Conservation (phyloP, 2,329 filamentous ascomycete genomes). For the Epichloe glyceriae region DNA sequence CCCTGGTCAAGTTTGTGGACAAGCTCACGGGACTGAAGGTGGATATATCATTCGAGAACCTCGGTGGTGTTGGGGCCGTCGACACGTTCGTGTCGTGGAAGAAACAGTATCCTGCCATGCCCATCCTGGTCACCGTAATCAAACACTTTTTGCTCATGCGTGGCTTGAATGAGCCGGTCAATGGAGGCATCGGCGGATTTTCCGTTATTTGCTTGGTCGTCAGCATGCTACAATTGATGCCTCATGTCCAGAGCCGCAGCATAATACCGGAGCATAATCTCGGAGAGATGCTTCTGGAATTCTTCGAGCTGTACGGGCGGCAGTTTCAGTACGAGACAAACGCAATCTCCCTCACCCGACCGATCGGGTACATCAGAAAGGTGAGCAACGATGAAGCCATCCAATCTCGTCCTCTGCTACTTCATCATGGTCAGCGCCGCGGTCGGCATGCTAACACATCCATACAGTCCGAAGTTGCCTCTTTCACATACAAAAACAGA, state of each 20-base stretch:
- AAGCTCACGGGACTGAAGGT: slow-evolving; percentile 65
- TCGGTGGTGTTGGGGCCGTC: slow-evolving; percentile 67
- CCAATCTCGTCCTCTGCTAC: not conserved
- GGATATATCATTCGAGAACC: slow-evolving; percentile 90
- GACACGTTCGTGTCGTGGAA: slow-evolving; percentile 75
- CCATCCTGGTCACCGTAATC: slow-evolving; percentile 70
- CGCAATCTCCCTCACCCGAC: slow-evolving; percentile 65
- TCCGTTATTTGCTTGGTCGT: slow-evolving; percentile 88
- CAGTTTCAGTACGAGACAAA: slow-evolving; percentile 57
- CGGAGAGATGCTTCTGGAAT: slow-evolving; percentile 71
- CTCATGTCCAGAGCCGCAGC: slow-evolving; percentile 49
- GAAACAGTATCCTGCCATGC: slow-evolving; percentile 67
- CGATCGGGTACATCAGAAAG: slow-evolving; percentile 61
- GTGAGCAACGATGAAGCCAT: slow-evolving; percentile 27
- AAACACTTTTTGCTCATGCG: slow-evolving; percentile 90
- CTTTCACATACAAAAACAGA: slow-evolving; percentile 42
- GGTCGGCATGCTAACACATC: not conserved
- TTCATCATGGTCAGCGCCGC: not conserved
- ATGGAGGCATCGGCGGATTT: slow-evolving; percentile 85
- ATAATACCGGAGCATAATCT: slow-evolving; percentile 53
- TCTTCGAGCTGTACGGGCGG: slow-evolving; percentile 81
- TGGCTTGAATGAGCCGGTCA: slow-evolving; percentile 80
- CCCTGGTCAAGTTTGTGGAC: slow-evolving; percentile 88
- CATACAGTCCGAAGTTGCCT: slow-evolving; percentile 28
- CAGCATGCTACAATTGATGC: slow-evolving; percentile 72